Base-by-base conservation (phyloP, 768 basidiomycete genomes). In the Lactarius deliciosus region DNA sequence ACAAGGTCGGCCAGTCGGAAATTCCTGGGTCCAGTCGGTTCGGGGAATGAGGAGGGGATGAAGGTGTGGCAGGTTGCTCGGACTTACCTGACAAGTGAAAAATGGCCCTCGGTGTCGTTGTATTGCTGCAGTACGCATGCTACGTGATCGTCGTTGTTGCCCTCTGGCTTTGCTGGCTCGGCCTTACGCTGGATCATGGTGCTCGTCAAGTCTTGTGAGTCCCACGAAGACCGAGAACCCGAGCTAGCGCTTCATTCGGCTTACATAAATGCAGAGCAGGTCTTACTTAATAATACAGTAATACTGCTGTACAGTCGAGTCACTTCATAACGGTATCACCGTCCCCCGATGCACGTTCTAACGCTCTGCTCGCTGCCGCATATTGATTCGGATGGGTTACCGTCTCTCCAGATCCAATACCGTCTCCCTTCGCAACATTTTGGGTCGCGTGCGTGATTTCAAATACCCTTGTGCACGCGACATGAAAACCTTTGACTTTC, bases 1-100 rank as follows among this genome's bases (percentile, higher is more conserved):
- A 99, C 94, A 60, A 97, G 84, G 81, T 99, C 97, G 70, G 97
- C 97, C 32, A 98, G 85, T 61, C 96, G 92, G 76, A 99, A 99
- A 77, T 98, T 98, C 72, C 97, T 97, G 72, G 70, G 64, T 69
- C 71, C 61, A 62, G 56, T 60, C 62, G 36, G 55, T 57, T 64
- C 57, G 38, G 32, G 36, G 38, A 16, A 57, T 41, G 34, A 34
- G 34, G 34, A 9, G 34, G 34, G 34, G 34, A 34, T 34, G 40
- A 57, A 43, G 18, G 30, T 32, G 60, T 40, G 65, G 36, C 65
- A 63, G 64, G 58, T 59, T 50, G 55, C 65, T 65, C 11, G 16
- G 20, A 13, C 68, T 50, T 75, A 96, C 96, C 96, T 89, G 77
- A 98, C 97, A 63, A 99, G 87, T 25, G 94, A 95, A 78, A 99